Percentiles rank a stretch among this genome's conserved stretches.
phyloP scores from a whole-genome alignment of 805 yeast genomes.

The Wickerhamiella allomyrinae region DNA sequence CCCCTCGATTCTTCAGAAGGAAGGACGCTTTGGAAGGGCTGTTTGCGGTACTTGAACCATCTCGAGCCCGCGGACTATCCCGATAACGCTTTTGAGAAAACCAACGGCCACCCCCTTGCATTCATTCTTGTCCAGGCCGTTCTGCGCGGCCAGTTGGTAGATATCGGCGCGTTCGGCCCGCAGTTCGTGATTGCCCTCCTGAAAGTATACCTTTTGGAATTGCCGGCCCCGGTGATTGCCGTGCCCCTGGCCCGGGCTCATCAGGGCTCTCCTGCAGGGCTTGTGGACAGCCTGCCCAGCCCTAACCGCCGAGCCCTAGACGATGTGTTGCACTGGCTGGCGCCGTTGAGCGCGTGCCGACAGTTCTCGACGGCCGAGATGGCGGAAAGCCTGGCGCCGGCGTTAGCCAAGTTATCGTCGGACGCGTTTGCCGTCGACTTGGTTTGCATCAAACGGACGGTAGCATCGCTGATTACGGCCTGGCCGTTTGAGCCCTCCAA shows the following conservation, averaged over 20 bases:
- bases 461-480: background rate
- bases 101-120: slow-evolving; percentile 10
- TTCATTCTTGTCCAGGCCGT: slow-evolving; percentile 18
- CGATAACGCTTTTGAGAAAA: slow-evolving; percentile 6
- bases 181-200: slow-evolving; percentile 34
- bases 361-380: background rate
- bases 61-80: slow-evolving; percentile 3
- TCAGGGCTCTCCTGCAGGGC: background rate
- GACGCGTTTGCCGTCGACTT: background rate
- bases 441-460: background rate
- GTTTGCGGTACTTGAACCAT: slow-evolving; percentile 7
- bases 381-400: background rate
- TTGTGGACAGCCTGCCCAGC: background rate
- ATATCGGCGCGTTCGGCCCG: slow-evolving; percentile 44
- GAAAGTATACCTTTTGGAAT: slow-evolving; percentile 34
- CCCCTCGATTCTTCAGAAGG: slow-evolving; percentile 14
- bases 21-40: slow-evolving; percentile 9
- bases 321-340: background rate
- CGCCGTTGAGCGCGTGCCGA: background rate
- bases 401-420: background rate
- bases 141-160: slow-evolving; percentile 37
- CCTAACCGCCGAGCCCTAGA: background rate
- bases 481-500: background rate
- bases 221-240: slow-evolving; percentile 38
- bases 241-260: background rate